Base-by-base conservation (phyloP, 257 asterid species). In the Ajuga chamaepitys region DNA sequence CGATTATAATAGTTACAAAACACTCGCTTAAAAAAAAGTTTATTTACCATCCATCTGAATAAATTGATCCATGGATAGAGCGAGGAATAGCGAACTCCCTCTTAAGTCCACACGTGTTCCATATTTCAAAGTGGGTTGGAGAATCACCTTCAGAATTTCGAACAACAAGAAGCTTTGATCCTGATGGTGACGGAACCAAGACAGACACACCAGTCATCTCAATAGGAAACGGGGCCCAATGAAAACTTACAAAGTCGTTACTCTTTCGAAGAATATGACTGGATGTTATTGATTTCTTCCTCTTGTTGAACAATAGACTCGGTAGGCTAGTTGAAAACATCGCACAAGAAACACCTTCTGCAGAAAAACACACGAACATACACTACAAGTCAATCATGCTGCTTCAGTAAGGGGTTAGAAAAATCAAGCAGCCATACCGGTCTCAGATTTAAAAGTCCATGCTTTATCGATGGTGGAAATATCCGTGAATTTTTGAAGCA, bases 161-260 rank as follows among this genome's bases (percentile, higher is more conserved):
- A 66, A 94, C 56, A 30, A 94, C 82, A 24, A 90, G 83, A 72
- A 90, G 88, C 78, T 83, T 94, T 61, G 88, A 85, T 65, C 99
- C 99, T 20, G 97, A 90, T 46, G 95, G 96, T 53, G 96, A 90
- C 25, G 99, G 99, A 51, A 85, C 78, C 82, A 90, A 62, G 9
- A 81, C 35, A 53, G 93, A 83, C 55, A 85, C 95, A 18, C 95
- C 84, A 1, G 73, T 78, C 80, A 86, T 78, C 76, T 94, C 96
- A 34, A 80, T 72, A 21, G 97, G 99, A 68, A 94, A 94, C 18
- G 93, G 95, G 20, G 88, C 74, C 97, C 96, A 94, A 1, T 74
- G 79, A 75, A 90, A 94, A 62, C 80, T 80, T 47, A 83, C 75
- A 34, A 86, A 81, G 61, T 64, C 67, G 46, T 71, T 37, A 58